phyloP scores from a whole-genome alignment of 192 early-diverging fungal genomes.

The Tieghemiomyces parasiticus region DNA sequence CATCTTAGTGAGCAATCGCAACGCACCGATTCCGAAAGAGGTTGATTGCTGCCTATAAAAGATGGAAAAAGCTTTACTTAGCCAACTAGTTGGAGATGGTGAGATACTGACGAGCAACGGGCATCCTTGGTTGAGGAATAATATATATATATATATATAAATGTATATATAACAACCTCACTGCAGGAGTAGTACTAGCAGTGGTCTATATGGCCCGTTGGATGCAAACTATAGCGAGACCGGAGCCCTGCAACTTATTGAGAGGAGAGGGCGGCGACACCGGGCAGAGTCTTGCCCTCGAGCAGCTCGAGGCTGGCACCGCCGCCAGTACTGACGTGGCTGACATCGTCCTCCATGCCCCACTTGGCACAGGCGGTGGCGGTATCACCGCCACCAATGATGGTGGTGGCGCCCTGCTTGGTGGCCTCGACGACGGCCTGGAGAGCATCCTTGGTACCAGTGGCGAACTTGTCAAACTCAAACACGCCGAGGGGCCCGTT shows the following conservation, averaged over 20 bases:
- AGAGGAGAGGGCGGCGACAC: slow-evolving; percentile 52
- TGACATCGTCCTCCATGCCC: slow-evolving; percentile 64
- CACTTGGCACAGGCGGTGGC: slow-evolving; percentile 93
- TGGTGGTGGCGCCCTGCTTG: slow-evolving; percentile 69
- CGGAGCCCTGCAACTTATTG: slow-evolving; percentile 29
- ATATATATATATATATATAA: no score
- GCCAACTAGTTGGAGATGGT: no score
- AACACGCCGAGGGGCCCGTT: slow-evolving; percentile 97
- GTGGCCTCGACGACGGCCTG: slow-evolving; percentile 78
- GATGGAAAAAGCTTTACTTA: no score
- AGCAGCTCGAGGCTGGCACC: slow-evolving; percentile 92
- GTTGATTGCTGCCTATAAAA: no score
- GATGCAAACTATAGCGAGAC: no score
- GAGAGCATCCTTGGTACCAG: slow-evolving; percentile 68
- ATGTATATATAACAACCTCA: no score
- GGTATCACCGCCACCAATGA: slow-evolving; percentile 96
- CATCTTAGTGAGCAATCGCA: no score
- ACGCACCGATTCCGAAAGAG: no score
- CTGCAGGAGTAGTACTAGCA: no score
- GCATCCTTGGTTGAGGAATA: no score
- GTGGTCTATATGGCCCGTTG: no score
- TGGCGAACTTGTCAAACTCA: slow-evolving; percentile 88
- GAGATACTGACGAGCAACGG: no score
- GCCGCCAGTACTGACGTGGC: slow-evolving; percentile 91
- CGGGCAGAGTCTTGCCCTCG: slow-evolving; percentile 84